Base-by-base conservation (phyloP, 768 basidiomycete species). In the Rhodotorula kratochvilovae region DNA sequence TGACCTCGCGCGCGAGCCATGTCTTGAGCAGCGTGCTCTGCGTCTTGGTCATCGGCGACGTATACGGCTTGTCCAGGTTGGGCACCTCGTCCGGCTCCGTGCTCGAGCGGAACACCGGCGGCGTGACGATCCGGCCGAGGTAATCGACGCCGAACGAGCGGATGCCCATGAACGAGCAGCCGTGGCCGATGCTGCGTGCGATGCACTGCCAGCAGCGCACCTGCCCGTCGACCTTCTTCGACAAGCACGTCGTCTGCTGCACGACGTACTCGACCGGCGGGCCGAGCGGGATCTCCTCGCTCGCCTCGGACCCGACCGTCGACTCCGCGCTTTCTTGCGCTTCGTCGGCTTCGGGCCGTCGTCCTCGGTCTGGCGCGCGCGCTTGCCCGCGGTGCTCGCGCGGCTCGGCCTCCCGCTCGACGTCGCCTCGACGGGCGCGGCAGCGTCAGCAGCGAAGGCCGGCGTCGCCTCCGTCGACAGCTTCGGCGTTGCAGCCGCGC, bases 121-220 rank as follows among this genome's bases (percentile, higher is more conserved):
- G 25, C 3, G 57, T 58, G 33, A 62, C 53, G 72, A 66, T 64
- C 23, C 53, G 23, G 12, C 55, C 59, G 16, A 23, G n/a, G 21
- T 29, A 36, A 46, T 74, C 65, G 72, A 70, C 27, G 25, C 68
- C 62, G 66, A 70, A 74, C 10, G 53, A 64, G 43, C 72, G 72
- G 25, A 70, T 29, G n/a, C 67, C 68, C 21, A 56, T 33, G 67
- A 74, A 70, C 31, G 62, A 63, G 54, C 72, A 74, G 21, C 63
- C 66, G 51, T 67, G 67, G 10, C 68, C 68, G 54, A 61, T 43
- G 29, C 54, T 43, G 21, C 68, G 61, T 17, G 68, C 68, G 59
- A 70, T 58, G 66, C 72, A 74, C 48, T 70, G 68, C 59, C 60
- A 70, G 72, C 72, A 74, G 23, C 63, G 61, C 7, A 50, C 15